phyloP scores from a whole-genome alignment of 495 filamentous ascomycete genomes.

The Parathielavia hyrcaniae region DNA sequence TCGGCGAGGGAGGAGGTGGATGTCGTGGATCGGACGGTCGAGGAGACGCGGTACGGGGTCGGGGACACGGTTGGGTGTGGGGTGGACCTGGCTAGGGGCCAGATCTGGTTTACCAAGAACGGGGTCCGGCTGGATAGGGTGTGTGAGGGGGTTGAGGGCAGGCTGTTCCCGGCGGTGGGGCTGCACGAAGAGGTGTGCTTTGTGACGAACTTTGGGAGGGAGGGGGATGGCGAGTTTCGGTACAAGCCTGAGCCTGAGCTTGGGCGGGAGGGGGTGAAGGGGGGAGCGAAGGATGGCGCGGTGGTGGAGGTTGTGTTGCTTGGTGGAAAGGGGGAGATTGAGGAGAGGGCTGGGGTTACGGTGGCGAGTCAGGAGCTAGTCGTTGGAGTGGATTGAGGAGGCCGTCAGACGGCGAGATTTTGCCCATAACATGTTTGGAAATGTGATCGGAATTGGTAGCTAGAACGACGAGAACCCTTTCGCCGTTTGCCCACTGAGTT shows the following conservation, averaged over 20 bases:
- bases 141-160: slow-evolving; percentile 15
- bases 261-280: slow-evolving; percentile 1
- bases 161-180: slow-evolving; percentile 26
- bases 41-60: slow-evolving; percentile 1
- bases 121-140: slow-evolving; percentile 10
- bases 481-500: too few relatives aligned
- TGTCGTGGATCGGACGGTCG: neutral
- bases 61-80: slow-evolving; percentile 27
- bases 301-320: neutral
- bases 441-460: too few relatives aligned
- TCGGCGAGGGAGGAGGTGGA: neutral
- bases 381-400: neutral
- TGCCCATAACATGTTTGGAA: too few relatives aligned
- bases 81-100: slow-evolving; percentile 18
- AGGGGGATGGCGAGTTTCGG: slow-evolving; percentile 7
- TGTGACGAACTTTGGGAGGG: slow-evolving; percentile 22
- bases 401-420: too few relatives aligned
- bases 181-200: slow-evolving; percentile 13
- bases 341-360: neutral
- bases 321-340: neutral
- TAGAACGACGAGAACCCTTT: too few relatives aligned
- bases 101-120: slow-evolving; percentile 29
- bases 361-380: slow-evolving; percentile 1
- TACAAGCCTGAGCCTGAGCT: slow-evolving; percentile 11
- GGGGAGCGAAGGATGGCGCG: neutral